These are phyloP conservation scores for Rhododendron williamsianum DNA, from an alignment of 148 eudicot species.

Conservation along the genomic window DNA sequence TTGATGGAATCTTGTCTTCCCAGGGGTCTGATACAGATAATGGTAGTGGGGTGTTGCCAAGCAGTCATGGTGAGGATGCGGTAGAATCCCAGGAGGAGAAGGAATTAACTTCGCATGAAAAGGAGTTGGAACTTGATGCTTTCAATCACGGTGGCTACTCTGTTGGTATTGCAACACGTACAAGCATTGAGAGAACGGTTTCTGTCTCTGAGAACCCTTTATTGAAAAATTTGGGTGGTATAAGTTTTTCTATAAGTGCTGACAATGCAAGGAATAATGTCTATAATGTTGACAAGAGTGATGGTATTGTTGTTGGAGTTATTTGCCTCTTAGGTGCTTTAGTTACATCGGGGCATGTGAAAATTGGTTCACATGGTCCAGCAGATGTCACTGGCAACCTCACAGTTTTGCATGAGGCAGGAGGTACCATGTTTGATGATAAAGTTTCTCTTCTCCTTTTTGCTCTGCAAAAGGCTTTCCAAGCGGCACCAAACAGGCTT, in stretches of 20 bases:
- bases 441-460: constrained; percentile 86
- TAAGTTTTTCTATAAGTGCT: constrained; percentile 81
- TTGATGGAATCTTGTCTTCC: constrained; percentile 22
- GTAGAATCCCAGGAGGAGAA: constrained; percentile 34
- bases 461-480: constrained; percentile 91
- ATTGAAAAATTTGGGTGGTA: constrained; percentile 78
- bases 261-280: constrained; percentile 96
- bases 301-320: constrained; percentile 77
- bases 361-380: constrained; percentile 49
- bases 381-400: constrained; percentile 48
- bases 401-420: constrained; percentile 55
- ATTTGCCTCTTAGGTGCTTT: constrained; percentile 80
- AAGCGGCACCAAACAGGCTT: constrained; percentile 96
- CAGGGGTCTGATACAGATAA: constrained; percentile 28
- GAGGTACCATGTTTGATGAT: constrained; percentile 98
- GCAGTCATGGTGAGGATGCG: constrained; percentile 23
- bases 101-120: constrained; percentile 27
- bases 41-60: constrained; percentile 23
- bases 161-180: constrained; percentile 20
- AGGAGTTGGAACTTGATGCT: constrained; percentile 29
- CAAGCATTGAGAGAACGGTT: constrained; percentile 45
- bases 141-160: constrained; percentile 19
- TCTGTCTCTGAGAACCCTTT: constrained; percentile 60
- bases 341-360: constrained; percentile 68
- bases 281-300: constrained; percentile 82